Evolutionary conservation across 768 basidiomycete species (phyloP), one percentile per base, ranked within the genome.

Genomic region (Suillus bovinus): DNA sequence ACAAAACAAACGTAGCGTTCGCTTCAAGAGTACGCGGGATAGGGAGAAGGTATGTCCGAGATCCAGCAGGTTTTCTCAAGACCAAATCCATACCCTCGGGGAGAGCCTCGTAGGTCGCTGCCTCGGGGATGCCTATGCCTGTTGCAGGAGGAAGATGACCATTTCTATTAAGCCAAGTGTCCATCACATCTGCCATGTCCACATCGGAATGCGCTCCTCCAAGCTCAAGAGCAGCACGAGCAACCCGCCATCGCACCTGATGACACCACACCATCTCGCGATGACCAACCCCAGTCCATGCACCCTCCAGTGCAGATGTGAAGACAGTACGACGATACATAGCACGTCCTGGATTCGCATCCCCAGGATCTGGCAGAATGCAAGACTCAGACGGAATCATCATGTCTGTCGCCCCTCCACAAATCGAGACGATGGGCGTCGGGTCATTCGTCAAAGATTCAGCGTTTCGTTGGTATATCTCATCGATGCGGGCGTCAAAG

Each of bases 251-350:
- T 44, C 97, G 89, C 11, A 98, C 88, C 76, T 99, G 97, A 74
- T 98, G 93, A 71, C 97, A 99, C 97, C 97, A 99, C 5, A 99
- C 94, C 86, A 98, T 96, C 63, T 93, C 96, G 46, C 87, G 87
- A 73, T 99, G 97, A 29, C 96, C 96, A 5, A 98, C 92, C 2
- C 94, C 93, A 2, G 96, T 93, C 92, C 95, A 96, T 3, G 89
- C 85, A n/a, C 93, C 93, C 54, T 96, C 91, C 29, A 99, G 78
- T 1, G 88, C 89, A 36, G 91, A 91, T 1, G 94, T 91, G 70
- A 97, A 96, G 5, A 96, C 80, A 1, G 88, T 89, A 42, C 81
- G 80, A 46, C 87, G 75, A 63, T 83, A 88, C 16, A 70, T 67
- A 22, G 69, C 65, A 11, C 3, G 52, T 42, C 62, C 58, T 6